Percentiles rank a stretch among this genome's conserved stretches.
These are phyloP conservation scores for Zygosaccharomyces bailii DNA, from an alignment of 805 yeast genomes.

Conservation along the genomic window DNA sequence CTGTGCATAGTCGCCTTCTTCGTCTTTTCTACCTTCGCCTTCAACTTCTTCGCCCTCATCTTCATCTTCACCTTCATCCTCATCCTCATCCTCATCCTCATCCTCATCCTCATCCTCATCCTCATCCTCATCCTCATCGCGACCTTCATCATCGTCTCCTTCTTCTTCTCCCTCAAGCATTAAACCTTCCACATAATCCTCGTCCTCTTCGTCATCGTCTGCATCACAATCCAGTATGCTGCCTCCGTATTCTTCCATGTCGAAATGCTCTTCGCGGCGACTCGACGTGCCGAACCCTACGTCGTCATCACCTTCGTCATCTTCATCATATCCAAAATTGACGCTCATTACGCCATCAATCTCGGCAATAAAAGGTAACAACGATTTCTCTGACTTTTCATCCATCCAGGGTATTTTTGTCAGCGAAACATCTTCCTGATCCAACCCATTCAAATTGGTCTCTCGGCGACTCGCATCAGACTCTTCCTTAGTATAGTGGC, in stretches of 20 bases:
- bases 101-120: conserved; percentile 10
- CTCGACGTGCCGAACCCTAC: conserved; percentile 9
- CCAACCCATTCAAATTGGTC: conserved; percentile 4
- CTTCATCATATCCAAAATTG: conserved; percentile 34
- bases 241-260: conserved; percentile 23
- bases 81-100: conserved; percentile 8
- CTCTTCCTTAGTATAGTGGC: conserved; percentile 7
- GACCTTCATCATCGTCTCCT: conserved; percentile 12
- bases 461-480: background rate
- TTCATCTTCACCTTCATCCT: conserved; percentile 9
- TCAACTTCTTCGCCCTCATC: conserved; percentile 1
- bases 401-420: conserved; percentile 30
- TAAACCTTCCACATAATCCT: conserved; percentile 14
- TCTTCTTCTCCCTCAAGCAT: conserved; percentile 8
- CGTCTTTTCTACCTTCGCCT: conserved; percentile 5
- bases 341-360: conserved; percentile 33
- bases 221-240: conserved; percentile 16
- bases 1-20: background rate
- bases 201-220: conserved; percentile 17
- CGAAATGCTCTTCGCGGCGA: conserved; percentile 16
- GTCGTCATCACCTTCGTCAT: conserved; percentile 30
- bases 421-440: conserved; percentile 30
- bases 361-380: conserved; percentile 28
- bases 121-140: conserved; percentile 9
- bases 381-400: conserved; percentile 17